Evolutionary conservation across 2,329 filamentous ascomycete genomes (phyloP).

Genomic region (Helminthosporium solani): DNA sequence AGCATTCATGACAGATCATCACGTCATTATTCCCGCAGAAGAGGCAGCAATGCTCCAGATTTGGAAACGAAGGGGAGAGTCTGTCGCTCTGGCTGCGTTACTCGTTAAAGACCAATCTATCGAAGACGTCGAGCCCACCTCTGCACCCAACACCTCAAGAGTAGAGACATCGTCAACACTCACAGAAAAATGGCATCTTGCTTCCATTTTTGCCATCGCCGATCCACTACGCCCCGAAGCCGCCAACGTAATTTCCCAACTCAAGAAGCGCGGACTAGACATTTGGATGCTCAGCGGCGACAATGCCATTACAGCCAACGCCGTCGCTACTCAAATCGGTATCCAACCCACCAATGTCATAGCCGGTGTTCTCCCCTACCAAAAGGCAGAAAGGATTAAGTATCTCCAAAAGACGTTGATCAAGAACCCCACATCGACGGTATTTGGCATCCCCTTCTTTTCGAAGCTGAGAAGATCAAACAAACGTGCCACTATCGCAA

Average conservation of each 20-base stretch:
- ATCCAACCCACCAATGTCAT: constrained; percentile 75
- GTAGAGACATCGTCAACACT: constrained; percentile 2
- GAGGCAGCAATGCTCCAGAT: constrained; percentile 26
- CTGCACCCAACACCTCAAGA: background rate
- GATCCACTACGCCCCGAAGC: constrained; percentile 80
- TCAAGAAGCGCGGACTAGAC: constrained; percentile 65
- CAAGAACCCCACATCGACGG: constrained; percentile 18
- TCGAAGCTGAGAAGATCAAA: background rate
- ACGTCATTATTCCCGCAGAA: constrained; percentile 28
- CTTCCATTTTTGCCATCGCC: constrained; percentile 71
- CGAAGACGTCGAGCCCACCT: background rate
- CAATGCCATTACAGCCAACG: constrained; percentile 78
- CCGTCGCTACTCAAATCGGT: constrained; percentile 73
- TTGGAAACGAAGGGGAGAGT: constrained; percentile 47
- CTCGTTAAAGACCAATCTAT: background rate
- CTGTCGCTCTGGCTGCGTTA: constrained; percentile 44
- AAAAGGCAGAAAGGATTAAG: constrained; percentile 74
- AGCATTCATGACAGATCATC: constrained; percentile 56
- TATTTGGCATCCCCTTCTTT: constrained; percentile 22
- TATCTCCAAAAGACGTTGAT: constrained; percentile 43
- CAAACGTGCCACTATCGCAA: constrained; percentile 65
- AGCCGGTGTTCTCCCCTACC: constrained; percentile 79
- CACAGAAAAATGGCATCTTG: constrained; percentile 49
- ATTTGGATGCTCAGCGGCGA: constrained; percentile 95
- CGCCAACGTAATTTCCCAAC: constrained; percentile 60